These are phyloP conservation scores for Boletus pseudo-olivaceus DNA, from an alignment of 768 basidiomycete genomes.

Conservation along the genomic window DNA sequence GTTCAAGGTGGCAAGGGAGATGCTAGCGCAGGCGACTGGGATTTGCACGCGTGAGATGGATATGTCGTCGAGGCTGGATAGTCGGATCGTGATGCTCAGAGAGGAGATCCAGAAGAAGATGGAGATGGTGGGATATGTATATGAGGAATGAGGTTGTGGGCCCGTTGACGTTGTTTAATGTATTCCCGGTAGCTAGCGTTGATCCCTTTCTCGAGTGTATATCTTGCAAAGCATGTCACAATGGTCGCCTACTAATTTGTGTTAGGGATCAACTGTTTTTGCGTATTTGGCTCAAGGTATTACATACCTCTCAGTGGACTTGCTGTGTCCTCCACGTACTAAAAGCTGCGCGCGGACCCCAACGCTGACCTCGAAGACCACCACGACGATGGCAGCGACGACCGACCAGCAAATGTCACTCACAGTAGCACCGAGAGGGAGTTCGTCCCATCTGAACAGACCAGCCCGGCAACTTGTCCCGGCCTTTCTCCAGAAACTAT, in stretches of 20 bases:
- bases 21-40: slow-evolving; percentile 50
- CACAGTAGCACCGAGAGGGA: slow-evolving; percentile 40
- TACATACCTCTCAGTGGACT: neutral
- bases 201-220: neutral
- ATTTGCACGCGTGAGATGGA: slow-evolving; percentile 53
- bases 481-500: slow-evolving; percentile 90
- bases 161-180: neutral
- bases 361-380: slow-evolving; percentile 6
- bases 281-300: slow-evolving; percentile 10
- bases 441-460: slow-evolving; percentile 42
- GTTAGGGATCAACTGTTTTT: slow-evolving; percentile 13
- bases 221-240: neutral
- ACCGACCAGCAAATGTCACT: slow-evolving; percentile 57
- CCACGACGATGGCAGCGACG: slow-evolving; percentile 37
- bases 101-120: slow-evolving; percentile 68
- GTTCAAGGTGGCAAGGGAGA: slow-evolving; percentile 45
- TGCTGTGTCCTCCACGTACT: slow-evolving; percentile 17
- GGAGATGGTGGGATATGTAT: slow-evolving; percentile 37
- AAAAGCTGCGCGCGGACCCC: slow-evolving; percentile 1
- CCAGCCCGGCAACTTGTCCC: slow-evolving; percentile 58
- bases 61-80: slow-evolving; percentile 65
- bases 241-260: neutral
- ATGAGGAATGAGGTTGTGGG: slow-evolving; percentile 5
- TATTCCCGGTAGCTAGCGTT: neutral
- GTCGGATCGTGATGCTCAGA: slow-evolving; percentile 61